Evolutionary conservation across 2,329 filamentous ascomycete species (phyloP), one percentile per base, ranked within the genome.

Genomic region (Penicillium verrucosum): DNA sequence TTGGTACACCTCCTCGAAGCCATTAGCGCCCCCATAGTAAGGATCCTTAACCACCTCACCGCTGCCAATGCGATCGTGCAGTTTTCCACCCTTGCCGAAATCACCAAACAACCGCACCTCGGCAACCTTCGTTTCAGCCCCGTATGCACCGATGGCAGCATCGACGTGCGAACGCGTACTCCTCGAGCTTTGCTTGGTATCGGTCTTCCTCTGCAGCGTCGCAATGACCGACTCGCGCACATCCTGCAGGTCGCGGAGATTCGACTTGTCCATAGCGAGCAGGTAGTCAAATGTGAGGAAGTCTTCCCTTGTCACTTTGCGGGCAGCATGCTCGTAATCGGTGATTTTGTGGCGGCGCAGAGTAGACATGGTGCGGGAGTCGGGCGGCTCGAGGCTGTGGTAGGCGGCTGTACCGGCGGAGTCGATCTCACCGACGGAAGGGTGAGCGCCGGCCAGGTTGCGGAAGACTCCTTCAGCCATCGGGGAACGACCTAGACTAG

Each of bases 401-500:
- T 97, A 97, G 43, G 88, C 90, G 50, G 85, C 90, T 18, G 94
- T 99, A 48, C 94, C 94, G 73, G 90, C 94, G 9, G 90, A 95
- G 74, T 97, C 94, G 64, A 97, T 85, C 58, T 78, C 78, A 16
- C 77, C 78, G 68, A 97, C 85, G 58, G 79, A 66, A 82, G 79
- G 68, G 57, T 87, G 65, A 9, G 76, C 83, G 63, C 83, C 80
- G 40, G 82, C 82, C 40, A 94, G 78, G 58, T 87, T 84, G 57
- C 86, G 85, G 77, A 99, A 97, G 63, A 96, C 89, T 48, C 90
- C 94, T 79, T 97, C 93, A 44, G 92, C 91, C 94, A 99, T 97
- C 32, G 94, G 90, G 8, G 92, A 96, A 59, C 85, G 83, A 69
- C 83, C 81, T 82, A 36, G n/a, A 27, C 18, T n/a, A 45, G 54